These are phyloP conservation scores for Neurospora crassa DNA, from an alignment of 2,329 filamentous ascomycete genomes.

Conservation along the genomic window DNA sequence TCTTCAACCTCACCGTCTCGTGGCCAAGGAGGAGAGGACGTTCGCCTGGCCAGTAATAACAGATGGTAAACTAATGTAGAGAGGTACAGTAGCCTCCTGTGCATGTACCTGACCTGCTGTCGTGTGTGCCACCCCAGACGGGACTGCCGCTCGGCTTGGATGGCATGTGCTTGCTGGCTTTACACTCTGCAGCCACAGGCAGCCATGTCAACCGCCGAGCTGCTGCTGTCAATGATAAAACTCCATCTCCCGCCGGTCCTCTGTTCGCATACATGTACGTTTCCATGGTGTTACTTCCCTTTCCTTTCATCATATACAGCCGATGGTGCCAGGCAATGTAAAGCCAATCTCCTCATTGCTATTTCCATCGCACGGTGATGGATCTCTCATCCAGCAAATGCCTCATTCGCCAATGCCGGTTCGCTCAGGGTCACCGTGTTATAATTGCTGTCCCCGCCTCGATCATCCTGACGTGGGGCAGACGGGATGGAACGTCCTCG, in stretches of 20 bases:
- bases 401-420: constrained; percentile 2
- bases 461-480: constrained; percentile 2
- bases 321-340: neutral
- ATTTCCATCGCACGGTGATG: neutral
- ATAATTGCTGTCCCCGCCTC: neutral
- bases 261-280: neutral
- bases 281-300: neutral
- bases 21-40: neutral
- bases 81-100: neutral
- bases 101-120: neutral
- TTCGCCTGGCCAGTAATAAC: neutral
- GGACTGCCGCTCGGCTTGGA: neutral
- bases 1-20: neutral
- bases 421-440: neutral
- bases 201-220: neutral
- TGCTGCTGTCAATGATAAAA: neutral
- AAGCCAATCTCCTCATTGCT: neutral
- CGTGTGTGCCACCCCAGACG: neutral
- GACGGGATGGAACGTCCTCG: neutral
- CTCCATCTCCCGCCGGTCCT: neutral
- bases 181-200: neutral
- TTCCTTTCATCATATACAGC: neutral
- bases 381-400: constrained; percentile 4
- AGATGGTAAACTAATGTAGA: neutral
- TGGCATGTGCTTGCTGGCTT: neutral